Evolutionary conservation across 164 flowering plant genomes (phyloP).

Genomic region (Vitis amurensis): DNA sequence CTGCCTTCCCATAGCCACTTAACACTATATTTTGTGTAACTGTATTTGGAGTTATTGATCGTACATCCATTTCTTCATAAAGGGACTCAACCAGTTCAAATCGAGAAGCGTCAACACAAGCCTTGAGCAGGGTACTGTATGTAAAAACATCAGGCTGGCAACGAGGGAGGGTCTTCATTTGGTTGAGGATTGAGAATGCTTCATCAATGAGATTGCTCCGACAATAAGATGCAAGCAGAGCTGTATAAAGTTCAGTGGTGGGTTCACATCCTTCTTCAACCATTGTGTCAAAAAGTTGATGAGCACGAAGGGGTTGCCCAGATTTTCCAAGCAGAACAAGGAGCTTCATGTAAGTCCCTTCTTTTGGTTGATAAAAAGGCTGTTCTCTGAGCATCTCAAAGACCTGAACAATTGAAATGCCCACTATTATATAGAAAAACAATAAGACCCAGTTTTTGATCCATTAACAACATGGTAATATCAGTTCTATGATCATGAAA

Average conservation of each 20-base stretch:
- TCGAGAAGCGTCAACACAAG: slow-evolving; percentile 66
- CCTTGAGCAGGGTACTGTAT: slow-evolving; percentile 74
- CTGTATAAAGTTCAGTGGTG: slow-evolving; percentile 77
- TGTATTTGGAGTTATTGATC: slow-evolving; percentile 76
- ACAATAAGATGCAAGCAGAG: slow-evolving; percentile 81
- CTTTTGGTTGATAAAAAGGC: slow-evolving; percentile 80
- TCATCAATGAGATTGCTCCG: slow-evolving; percentile 70
- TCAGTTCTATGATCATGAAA: background rate
- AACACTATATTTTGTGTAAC: slow-evolving; percentile 89
- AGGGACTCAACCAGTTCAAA: slow-evolving; percentile 74
- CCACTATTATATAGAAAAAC: background rate
- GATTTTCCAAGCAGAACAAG: slow-evolving; percentile 79
- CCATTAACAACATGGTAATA: background rate
- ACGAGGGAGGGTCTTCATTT: slow-evolving; percentile 74
- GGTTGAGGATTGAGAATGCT: slow-evolving; percentile 62
- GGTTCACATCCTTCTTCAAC: slow-evolving; percentile 77
- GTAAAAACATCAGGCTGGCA: slow-evolving; percentile 95
- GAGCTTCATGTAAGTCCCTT: slow-evolving; percentile 92
- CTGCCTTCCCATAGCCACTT: slow-evolving; percentile 87
- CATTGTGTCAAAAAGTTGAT: slow-evolving; percentile 77
- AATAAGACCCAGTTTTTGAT: background rate
- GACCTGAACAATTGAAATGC: slow-evolving; percentile 39
- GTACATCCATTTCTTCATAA: slow-evolving; percentile 72
- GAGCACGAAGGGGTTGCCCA: slow-evolving; percentile 79
- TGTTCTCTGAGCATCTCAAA: slow-evolving; percentile 86